phyloP scores from a whole-genome alignment of 1,139 yeast species.

The Pichia kudriavzevii region DNA sequence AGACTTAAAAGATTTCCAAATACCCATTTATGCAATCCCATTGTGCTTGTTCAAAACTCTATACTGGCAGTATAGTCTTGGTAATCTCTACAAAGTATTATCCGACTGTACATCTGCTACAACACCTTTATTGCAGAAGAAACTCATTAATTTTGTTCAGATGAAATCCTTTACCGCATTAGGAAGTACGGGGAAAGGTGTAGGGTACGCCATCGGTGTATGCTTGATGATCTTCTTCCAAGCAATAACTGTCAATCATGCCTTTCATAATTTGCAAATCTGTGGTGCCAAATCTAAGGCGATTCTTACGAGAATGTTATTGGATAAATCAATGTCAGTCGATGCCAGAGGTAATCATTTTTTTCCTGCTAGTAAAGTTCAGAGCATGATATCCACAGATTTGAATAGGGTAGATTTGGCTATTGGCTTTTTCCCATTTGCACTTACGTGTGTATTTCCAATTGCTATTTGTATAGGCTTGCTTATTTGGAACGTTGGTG shows the following conservation, averaged over 20 bases:
- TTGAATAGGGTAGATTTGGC: constrained; percentile 72
- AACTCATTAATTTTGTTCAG: constrained; percentile 43
- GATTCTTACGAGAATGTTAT: constrained; percentile 54
- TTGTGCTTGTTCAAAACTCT: constrained; percentile 31
- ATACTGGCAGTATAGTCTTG: constrained; percentile 28
- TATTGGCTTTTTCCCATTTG: constrained; percentile 60
- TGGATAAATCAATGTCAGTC: constrained; percentile 56
- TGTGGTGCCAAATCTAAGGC: constrained; percentile 65
- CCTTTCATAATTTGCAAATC: constrained; percentile 49
- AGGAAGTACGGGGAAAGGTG: constrained; percentile 38
- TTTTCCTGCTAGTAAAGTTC: constrained; percentile 60
- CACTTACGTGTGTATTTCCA: constrained; percentile 56
- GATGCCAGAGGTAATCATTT: constrained; percentile 52
- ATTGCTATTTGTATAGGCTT: constrained; percentile 52
- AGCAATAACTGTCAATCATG: constrained; percentile 54
- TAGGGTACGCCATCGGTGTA: constrained; percentile 54
- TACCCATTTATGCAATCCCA: constrained; percentile 12
- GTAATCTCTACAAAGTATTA: constrained; percentile 22
- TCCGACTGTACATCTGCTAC: constrained; percentile 32
- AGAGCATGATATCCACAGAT: constrained; percentile 71
- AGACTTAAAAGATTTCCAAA: constrained; percentile 14
- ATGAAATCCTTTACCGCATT: constrained; percentile 24
- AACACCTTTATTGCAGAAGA: constrained; percentile 41
- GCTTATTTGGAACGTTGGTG: constrained; percentile 64
- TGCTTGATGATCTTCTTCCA: constrained; percentile 38